Percentiles rank a stretch among this genome's conserved stretches.
These are phyloP conservation scores for Colletotrichum sp. DNA, from an alignment of 2,329 filamentous ascomycete genomes.

Conservation along the genomic window DNA sequence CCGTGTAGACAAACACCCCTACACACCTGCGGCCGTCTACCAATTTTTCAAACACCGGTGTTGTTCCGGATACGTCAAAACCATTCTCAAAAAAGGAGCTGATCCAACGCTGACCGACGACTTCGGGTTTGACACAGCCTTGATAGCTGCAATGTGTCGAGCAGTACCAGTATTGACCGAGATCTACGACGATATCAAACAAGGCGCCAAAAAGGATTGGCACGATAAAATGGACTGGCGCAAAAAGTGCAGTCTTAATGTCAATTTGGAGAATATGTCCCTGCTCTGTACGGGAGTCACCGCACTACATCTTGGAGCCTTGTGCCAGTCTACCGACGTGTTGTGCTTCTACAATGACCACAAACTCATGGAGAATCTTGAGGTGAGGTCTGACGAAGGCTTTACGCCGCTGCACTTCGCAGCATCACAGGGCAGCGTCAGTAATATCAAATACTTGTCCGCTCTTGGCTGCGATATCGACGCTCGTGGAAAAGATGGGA, in stretches of 20 bases:
- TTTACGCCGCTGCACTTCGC: neutral
- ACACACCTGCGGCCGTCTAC: neutral
- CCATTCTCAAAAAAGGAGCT: neutral
- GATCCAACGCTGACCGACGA: neutral
- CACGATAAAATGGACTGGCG: neutral
- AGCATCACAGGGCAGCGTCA: neutral
- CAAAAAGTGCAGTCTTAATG: too few relatives aligned
- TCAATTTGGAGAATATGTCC: too few relatives aligned
- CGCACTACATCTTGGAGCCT: neutral
- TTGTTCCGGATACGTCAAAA: neutral
- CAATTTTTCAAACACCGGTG: rapidly evolving
- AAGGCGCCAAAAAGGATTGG: neutral
- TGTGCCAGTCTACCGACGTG: rapidly evolving
- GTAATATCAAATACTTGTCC: neutral
- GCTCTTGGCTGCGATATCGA: neutral
- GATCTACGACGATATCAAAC: rapidly evolving
- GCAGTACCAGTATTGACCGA: rapidly evolving
- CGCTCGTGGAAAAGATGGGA: neutral
- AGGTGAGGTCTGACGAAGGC: neutral
- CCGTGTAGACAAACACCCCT: neutral
- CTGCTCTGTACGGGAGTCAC: neutral
- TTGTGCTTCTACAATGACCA: neutral
- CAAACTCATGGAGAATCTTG: neutral
- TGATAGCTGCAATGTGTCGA: rapidly evolving
- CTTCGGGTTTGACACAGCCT: neutral